Base-by-base conservation (phyloP, 2,329 filamentous ascomycete species). In the Trichophyton schoenleinii region DNA sequence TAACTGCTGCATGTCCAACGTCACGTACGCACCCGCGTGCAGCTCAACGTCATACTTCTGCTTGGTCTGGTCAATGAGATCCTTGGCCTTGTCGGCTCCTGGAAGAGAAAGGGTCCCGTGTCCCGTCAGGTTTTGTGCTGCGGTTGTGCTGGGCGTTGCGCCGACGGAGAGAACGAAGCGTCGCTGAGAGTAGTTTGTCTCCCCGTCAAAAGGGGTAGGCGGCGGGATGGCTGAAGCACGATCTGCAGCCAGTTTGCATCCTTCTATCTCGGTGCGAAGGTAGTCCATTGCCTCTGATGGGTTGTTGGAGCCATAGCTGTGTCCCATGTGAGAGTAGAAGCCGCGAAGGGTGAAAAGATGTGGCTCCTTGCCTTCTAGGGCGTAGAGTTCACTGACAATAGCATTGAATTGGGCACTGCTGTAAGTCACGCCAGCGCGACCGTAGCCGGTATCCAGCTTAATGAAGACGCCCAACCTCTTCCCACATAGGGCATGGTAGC, bases 1-100 rank as follows among this genome's bases (percentile, higher is more conserved):
- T 3, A 91, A 78, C 72, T 92, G 88, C 71, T 92, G 88, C 66
- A 91, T 76, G 70, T 92, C 88, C 5, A 91, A 81, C 2, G 84
- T 79, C 0, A 87, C 83, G 69, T 91, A 91, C 1, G 89, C 86
- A 49, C 87, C 87, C 0, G 87, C 87, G 69, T 91, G 88, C 3
- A 89, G 77, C 70, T 90, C 87, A 38, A 89, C 77, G 1, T 69
- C 71, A 61, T 79, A 63, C 5, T 60, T 62, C 15, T 62, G 18
- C 25, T 64, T 61, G 8, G 63, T 61, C 18, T 49, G 60, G 28
- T 61, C 59, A 13, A 66, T 61, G 25, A 62, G 22, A 15, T 41
- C 59, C 41, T 64, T 65, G 36, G 64, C 61, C 31, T 59, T 62
- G 31, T 61, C 59, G 22, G 59, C 61, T 15, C 63, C 60, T 4